Conservation (phyloP, 768 basidiomycete genomes). For the Leccinum barrowsii region DNA sequence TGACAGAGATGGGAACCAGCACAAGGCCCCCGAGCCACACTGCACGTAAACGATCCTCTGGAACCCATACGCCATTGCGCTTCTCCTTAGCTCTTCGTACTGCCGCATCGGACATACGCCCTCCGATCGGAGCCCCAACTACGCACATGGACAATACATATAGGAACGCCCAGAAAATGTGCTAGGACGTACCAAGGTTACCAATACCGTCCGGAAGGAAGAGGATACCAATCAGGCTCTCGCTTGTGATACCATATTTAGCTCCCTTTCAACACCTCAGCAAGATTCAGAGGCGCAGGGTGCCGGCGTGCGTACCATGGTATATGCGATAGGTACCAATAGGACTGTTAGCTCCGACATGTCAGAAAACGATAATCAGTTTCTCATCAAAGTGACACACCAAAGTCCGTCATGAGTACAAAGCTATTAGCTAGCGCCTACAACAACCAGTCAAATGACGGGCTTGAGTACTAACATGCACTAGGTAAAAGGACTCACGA, state of each 20-base stretch:
- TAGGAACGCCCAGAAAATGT: not conserved
- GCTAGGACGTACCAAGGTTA: constrained; percentile 16
- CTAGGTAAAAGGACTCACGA: constrained; percentile 38
- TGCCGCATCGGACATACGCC: constrained; percentile 53
- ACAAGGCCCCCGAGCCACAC: constrained; percentile 43
- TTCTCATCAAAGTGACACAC: constrained; percentile 28
- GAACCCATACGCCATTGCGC: constrained; percentile 57
- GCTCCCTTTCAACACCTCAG: constrained; percentile 41
- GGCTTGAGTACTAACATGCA: no score
- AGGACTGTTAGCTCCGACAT: constrained; percentile 28
- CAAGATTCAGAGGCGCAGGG: not conserved
- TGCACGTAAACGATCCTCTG: constrained; percentile 65
- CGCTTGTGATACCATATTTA: constrained; percentile 24
- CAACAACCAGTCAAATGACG: constrained; percentile 5
- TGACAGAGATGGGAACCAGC: constrained; percentile 51
- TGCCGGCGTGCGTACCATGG: constrained; percentile 41
- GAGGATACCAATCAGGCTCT: constrained; percentile 21
- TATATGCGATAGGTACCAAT: constrained; percentile 61
- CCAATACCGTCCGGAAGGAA: constrained; percentile 29
- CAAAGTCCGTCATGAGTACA: constrained; percentile 26
- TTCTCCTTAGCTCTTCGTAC: constrained; percentile 46
- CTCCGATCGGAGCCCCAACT: constrained; percentile 62
- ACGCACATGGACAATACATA: not conserved
- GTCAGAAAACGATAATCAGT: not conserved
- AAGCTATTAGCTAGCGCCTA: constrained; percentile 41